Base-by-base conservation (phyloP, 768 basidiomycete species). In the Collybia sordida region DNA sequence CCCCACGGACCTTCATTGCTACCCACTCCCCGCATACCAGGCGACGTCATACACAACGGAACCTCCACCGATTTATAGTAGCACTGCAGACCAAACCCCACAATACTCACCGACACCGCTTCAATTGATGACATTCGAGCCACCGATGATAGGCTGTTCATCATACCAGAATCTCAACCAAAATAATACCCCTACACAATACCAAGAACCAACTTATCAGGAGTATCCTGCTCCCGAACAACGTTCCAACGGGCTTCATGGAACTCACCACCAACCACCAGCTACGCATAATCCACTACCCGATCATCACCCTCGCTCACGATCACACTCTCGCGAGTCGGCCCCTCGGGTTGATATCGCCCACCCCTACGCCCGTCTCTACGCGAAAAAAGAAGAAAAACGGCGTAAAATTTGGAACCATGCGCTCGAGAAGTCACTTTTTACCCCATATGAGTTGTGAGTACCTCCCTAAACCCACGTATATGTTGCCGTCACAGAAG, bases 351-450 rank as follows among this genome's bases (percentile, higher is more conserved):
- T 59, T 18, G 28, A 56, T 22, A 75, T 86, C 49, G 69, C 77
- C 0, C 85, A 87, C 52, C 86, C 86, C 0, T 88, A 88, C 53
- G 83, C 86, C 4, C 81, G 86, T 49, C 74, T 88, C 8, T 79
- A 81, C 54, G 83, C 83, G 3, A 83, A 82, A 61, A 82, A 82
- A 40, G 77, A 80, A 42, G 77, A 77, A 42, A 88, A 88, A 65
- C 80, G 84, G 3, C 77, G 87, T 15, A 85, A 82, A 60, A 85
- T 86, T 14, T 90, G 88, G 88, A 85, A 84, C 42, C 88, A 88
- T 54, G 80, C 82, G 1, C 78, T 88, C 50, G 88, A 90, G 65
- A 88, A 88, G 61, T 73, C 73, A 12, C 71, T 90, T 21, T 90
- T 90, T 65, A 75, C 69, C 5, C 76, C 85, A 0, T 77, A 79